Percentiles rank a stretch among this genome's conserved stretches.
Conservation (phyloP, 148 eudicot species). For the Chenopodium album region DNA sequence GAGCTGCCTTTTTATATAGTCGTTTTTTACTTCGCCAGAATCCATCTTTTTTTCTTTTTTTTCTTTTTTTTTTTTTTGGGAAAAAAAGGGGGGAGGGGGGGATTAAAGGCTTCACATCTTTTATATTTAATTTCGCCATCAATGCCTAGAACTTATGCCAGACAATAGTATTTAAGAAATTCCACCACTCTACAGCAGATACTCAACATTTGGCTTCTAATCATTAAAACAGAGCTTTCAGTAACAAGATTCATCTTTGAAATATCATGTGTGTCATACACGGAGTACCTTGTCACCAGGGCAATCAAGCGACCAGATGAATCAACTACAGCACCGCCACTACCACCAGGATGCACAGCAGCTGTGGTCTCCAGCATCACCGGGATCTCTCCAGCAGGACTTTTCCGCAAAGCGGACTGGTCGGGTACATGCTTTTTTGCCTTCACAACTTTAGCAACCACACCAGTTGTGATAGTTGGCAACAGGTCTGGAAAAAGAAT, state of each 20-base stretch:
- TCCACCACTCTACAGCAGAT: not conserved
- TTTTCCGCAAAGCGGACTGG: conserved; percentile 16
- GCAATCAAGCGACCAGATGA: conserved; percentile 83
- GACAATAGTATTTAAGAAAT: not conserved
- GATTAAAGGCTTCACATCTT: not conserved
- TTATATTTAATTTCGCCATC: not conserved
- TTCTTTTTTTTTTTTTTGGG: no score
- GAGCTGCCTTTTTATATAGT: not conserved
- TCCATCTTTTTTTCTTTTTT: not conserved
- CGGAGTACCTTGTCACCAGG: conserved; percentile 77
- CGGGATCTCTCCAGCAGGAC: conserved; percentile 41
- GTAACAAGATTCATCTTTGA: no score
- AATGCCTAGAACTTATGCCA: not conserved
- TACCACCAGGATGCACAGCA: conserved; percentile 96
- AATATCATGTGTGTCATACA: conserved; percentile 20
- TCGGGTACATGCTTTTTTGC: conserved; percentile 32
- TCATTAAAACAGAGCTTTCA: not conserved
- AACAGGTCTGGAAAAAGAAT: conserved; percentile 48
- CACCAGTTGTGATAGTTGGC: conserved; percentile 81
- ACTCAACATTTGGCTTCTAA: not conserved
- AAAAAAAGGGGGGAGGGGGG: no score
- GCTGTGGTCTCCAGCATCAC: conserved; percentile 98
- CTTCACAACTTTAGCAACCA: conserved; percentile 82
- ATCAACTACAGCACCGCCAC: conserved; percentile 90
- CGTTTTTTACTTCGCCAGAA: not conserved